These are phyloP conservation scores for Gossypium arboreum DNA, from an alignment of 345 rosid species.

Conservation along the genomic window DNA sequence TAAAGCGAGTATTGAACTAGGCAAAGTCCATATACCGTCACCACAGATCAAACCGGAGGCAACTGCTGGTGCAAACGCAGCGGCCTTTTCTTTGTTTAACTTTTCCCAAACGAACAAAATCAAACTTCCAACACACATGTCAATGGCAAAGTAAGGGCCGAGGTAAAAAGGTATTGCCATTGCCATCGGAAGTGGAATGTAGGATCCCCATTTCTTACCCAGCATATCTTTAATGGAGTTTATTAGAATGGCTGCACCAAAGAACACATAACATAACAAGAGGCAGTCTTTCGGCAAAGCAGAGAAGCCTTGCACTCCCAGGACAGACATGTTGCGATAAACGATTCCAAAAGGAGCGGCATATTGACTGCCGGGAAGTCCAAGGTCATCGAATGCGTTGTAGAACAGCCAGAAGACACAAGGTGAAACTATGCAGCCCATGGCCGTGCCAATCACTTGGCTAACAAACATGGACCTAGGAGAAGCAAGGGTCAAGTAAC, in stretches of 20 bases:
- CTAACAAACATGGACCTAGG: constrained; percentile 73
- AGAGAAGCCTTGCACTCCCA: constrained; percentile 70
- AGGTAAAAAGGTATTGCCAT: constrained; percentile 89
- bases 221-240: constrained; percentile 46
- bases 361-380: constrained; percentile 39
- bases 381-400: constrained; percentile 61
- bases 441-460: constrained; percentile 78
- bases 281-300: constrained; percentile 74
- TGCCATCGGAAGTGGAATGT: constrained; percentile 76
- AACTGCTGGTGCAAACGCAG: constrained; percentile 66
- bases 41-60: constrained; percentile 89
- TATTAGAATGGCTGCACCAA: constrained; percentile 50
- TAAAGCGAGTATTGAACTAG: constrained; percentile 58
- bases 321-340: constrained; percentile 54
- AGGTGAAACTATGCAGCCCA: constrained; percentile 71
- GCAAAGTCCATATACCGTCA: constrained; percentile 71
- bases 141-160: constrained; percentile 77
- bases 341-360: constrained; percentile 62
- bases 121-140: constrained; percentile 81
- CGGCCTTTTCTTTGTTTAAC: constrained; percentile 60
- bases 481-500: constrained; percentile 77
- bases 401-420: constrained; percentile 32
- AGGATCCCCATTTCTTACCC: constrained; percentile 36
- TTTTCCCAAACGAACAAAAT: constrained; percentile 52
- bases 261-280: constrained; percentile 50